Percentiles rank a stretch among this genome's conserved stretches.
phyloP scores from a whole-genome alignment of 345 rosid genomes.

The Gynandropsis gynandra region DNA sequence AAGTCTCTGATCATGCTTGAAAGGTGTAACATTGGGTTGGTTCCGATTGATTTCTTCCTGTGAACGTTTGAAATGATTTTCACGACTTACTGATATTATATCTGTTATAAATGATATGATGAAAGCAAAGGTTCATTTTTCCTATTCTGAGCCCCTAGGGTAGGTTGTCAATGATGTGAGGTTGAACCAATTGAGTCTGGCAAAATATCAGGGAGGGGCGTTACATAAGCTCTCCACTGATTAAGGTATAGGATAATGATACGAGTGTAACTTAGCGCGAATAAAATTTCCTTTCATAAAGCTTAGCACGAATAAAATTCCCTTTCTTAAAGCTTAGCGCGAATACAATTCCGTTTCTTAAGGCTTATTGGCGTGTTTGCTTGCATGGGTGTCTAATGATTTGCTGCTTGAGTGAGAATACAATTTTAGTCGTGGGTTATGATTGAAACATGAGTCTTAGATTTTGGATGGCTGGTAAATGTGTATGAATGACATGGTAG shows the following conservation, averaged over 20 bases:
- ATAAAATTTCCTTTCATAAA: too few species aligned
- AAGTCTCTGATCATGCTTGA: slow-evolving; percentile 35
- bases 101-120: not conserved
- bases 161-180: slow-evolving; percentile 16
- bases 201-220: slow-evolving; percentile 3
- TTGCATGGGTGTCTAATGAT: too few species aligned
- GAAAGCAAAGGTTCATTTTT: not conserved
- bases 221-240: slow-evolving; percentile 10
- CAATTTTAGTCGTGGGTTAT: too few species aligned
- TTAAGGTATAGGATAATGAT: slow-evolving; percentile 15
- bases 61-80: not conserved
- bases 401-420: too few species aligned
- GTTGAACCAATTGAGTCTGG: slow-evolving; percentile 17
- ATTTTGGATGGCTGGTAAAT: too few species aligned
- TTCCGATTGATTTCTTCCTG: slow-evolving; percentile 1
- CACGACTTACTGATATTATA: not conserved
- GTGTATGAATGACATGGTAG: too few species aligned
- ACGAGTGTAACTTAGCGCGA: not conserved
- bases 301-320: too few species aligned
- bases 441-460: too few species aligned
- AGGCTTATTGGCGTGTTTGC: too few species aligned
- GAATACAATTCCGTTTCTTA: too few species aligned
- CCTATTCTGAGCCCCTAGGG: slow-evolving; percentile 14
- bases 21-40: slow-evolving; percentile 30
- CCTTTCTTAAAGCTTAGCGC: too few species aligned